These are phyloP conservation scores for Fulvia fulva DNA, from an alignment of 2,329 filamentous ascomycete genomes.

Conservation along the genomic window DNA sequence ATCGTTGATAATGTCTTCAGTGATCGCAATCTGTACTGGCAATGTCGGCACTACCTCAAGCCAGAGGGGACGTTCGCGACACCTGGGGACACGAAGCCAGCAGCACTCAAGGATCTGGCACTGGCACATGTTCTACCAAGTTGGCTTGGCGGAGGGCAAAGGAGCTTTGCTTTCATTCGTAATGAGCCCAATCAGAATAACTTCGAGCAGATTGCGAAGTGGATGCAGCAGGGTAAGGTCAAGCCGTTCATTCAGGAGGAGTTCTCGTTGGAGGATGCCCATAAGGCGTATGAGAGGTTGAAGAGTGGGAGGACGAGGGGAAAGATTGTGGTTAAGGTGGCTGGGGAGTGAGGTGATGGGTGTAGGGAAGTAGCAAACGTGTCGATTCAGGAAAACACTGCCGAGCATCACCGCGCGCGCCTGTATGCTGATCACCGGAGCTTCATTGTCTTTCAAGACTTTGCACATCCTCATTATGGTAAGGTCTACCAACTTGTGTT, in stretches of 20 bases:
- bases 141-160: constrained; percentile 51
- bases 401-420: too few species aligned
- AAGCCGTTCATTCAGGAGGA: constrained; percentile 53
- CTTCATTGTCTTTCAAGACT: too few species aligned
- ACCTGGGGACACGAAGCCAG: constrained; percentile 38
- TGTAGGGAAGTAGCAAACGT: too few species aligned
- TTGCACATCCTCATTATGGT: too few species aligned
- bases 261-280: constrained; percentile 54
- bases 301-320: constrained; percentile 55
- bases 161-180: constrained; percentile 40
- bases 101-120: constrained; percentile 37
- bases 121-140: constrained; percentile 34
- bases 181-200: constrained; percentile 42
- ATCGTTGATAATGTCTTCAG: constrained; percentile 57
- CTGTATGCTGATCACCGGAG: too few species aligned
- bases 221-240: constrained; percentile 58
- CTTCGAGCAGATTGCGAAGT: constrained; percentile 49
- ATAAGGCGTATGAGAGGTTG: constrained; percentile 56
- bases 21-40: constrained; percentile 51
- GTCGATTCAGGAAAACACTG: too few species aligned
- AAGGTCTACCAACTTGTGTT: too few species aligned
- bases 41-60: constrained; percentile 50
- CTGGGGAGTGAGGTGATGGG: not conserved
- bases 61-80: constrained; percentile 49
- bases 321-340: constrained; percentile 51